Conservation (phyloP, 1,284 basidiomycete species). For the Marasmius oreades region DNA sequence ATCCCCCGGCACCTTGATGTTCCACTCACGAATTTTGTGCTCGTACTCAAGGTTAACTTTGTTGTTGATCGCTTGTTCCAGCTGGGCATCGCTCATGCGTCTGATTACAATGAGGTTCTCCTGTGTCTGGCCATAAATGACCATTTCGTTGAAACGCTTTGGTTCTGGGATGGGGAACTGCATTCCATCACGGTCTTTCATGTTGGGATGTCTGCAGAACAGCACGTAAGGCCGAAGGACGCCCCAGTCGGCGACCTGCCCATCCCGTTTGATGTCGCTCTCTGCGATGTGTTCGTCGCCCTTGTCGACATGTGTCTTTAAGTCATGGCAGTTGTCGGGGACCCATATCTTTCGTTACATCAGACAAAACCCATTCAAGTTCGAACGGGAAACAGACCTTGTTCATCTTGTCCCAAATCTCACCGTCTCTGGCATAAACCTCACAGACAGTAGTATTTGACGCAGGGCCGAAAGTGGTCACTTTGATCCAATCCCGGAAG, state of each 20-base stretch:
- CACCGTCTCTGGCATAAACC: slow-evolving; percentile 1
- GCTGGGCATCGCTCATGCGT: background rate
- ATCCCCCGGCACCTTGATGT: background rate
- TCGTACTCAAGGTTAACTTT: background rate
- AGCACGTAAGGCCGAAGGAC: slow-evolving; percentile 14
- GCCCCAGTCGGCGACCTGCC: slow-evolving; percentile 9
- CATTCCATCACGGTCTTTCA: slow-evolving; percentile 3
- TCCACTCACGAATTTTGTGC: background rate
- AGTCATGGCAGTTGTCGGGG: slow-evolving; percentile 2
- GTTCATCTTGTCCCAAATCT: background rate
- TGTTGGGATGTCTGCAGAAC: slow-evolving; percentile 12
- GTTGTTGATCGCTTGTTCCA: background rate
- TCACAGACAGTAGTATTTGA: background rate
- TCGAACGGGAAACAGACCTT: background rate
- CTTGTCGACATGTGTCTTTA: background rate
- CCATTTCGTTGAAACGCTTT: slow-evolving; percentile 14
- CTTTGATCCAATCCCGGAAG: background rate
- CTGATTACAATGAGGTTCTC: slow-evolving; percentile 9
- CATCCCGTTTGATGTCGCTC: slow-evolving; percentile 5
- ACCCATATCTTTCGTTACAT: slow-evolving; percentile 9
- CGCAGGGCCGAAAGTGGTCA: background rate
- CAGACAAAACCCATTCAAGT: background rate
- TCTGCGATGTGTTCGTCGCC: slow-evolving; percentile 1
- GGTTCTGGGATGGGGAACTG: background rate
- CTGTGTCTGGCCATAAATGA: slow-evolving; percentile 14